Conservation (phyloP, 768 basidiomycete species). For the Lactarius trivialis region DNA sequence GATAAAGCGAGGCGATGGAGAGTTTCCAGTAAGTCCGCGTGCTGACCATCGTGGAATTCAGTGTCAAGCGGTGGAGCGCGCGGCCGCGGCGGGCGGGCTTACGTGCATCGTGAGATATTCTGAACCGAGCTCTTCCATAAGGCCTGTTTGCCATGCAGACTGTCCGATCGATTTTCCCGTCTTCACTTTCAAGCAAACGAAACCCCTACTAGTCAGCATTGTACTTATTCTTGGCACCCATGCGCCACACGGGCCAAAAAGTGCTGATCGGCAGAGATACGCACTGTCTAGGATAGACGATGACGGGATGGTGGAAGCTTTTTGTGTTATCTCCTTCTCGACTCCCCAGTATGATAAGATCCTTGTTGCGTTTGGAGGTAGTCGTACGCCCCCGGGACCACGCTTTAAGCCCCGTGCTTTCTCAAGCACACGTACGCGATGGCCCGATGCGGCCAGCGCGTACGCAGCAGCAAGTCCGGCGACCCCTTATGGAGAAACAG, state of each 20-base stretch:
- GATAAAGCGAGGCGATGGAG: slow-evolving; percentile 17
- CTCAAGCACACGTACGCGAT: slow-evolving; percentile 21
- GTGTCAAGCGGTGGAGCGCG: background rate
- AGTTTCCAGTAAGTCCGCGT: slow-evolving; percentile 18
- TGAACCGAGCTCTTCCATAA: slow-evolving; percentile 20
- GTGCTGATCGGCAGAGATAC: background rate
- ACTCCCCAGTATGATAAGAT: slow-evolving; percentile 22
- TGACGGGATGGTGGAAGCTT: background rate
- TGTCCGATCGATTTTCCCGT: slow-evolving; percentile 14
- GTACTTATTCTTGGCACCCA: background rate
- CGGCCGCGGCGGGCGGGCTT: slow-evolving; percentile 2
- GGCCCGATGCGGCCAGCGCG: slow-evolving; percentile 19
- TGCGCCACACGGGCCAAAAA: too few species aligned
- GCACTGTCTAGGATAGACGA: slow-evolving; percentile 18
- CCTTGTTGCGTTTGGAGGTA: slow-evolving; percentile 20
- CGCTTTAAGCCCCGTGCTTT: background rate
- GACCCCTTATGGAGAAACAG: slow-evolving; percentile 9
- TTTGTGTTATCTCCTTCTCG: slow-evolving; percentile 16
- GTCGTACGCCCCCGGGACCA: slow-evolving; percentile 14
- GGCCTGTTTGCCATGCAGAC: slow-evolving; percentile 15
- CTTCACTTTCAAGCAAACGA: slow-evolving; percentile 16
- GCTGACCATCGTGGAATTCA: slow-evolving; percentile 14
- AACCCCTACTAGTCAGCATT: background rate
- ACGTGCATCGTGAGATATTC: slow-evolving; percentile 20
- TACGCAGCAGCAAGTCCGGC: slow-evolving; percentile 22